phyloP scores from a whole-genome alignment of 768 basidiomycete genomes.

The Hirschioporus abietinus region DNA sequence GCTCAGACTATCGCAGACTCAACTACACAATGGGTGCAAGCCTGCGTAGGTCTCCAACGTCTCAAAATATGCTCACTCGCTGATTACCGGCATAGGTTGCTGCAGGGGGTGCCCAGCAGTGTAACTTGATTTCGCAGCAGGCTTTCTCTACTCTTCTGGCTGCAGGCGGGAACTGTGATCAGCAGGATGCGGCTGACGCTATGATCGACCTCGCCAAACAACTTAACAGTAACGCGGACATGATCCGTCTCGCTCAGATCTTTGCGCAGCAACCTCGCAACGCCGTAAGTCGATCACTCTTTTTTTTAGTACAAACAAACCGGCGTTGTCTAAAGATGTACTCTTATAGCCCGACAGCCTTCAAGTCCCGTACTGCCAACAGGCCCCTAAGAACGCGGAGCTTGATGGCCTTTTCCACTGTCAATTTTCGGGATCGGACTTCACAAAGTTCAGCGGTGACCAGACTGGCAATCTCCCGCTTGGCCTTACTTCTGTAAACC shows the following conservation, averaged over 20 bases:
- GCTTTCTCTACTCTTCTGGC: constrained; percentile 19
- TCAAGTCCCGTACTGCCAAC: constrained; percentile 45
- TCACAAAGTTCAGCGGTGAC: constrained; percentile 36
- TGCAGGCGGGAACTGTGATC: constrained; percentile 23
- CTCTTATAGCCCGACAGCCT: constrained; percentile 37
- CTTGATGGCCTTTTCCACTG: constrained; percentile 51
- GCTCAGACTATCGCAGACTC: background rate
- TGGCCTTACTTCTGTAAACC: constrained; percentile 34
- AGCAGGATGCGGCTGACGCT: constrained; percentile 21
- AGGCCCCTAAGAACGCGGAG: constrained; percentile 41
- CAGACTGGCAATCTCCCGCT: constrained; percentile 42
- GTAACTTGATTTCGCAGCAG: constrained; percentile 11
- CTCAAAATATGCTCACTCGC: background rate
- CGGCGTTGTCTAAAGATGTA: background rate
- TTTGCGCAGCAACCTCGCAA: constrained; percentile 50
- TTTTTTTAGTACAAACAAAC: background rate
- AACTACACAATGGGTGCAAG: background rate
- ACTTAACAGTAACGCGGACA: constrained; percentile 35
- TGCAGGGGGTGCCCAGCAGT: constrained; percentile 14
- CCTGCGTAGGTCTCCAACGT: background rate
- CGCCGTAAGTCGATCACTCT: constrained; percentile 27
- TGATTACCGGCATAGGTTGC: background rate
- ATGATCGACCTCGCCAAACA: constrained; percentile 26
- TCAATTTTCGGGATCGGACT: constrained; percentile 39
- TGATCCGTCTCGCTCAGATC: constrained; percentile 41